Conservation (phyloP, 495 filamentous ascomycete genomes). For the Tuber melanosporum region DNA sequence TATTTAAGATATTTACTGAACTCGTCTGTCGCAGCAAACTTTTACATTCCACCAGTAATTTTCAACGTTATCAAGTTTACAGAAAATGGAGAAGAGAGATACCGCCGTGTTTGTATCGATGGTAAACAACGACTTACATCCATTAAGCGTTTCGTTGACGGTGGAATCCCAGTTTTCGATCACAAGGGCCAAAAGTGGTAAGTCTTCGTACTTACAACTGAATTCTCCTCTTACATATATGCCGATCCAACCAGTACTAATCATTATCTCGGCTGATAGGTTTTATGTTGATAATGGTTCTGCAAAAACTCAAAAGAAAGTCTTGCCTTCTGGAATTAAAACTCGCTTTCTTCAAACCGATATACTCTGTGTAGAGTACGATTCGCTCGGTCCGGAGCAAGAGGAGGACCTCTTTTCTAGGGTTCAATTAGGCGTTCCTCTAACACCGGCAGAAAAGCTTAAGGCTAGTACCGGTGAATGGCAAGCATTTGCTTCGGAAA, state of each 20-base stretch:
- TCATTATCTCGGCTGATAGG: constrained; percentile 1
- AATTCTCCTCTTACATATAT: background rate
- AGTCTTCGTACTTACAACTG: background rate
- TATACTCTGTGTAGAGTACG: constrained; percentile 47
- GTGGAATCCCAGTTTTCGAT: constrained; percentile 47
- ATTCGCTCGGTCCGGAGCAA: constrained; percentile 43
- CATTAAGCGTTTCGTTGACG: constrained; percentile 46
- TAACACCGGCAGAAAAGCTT: constrained; percentile 50
- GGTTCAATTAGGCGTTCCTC: constrained; percentile 48
- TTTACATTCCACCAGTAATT: constrained; percentile 50
- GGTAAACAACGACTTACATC: constrained; percentile 51
- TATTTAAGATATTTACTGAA: background rate
- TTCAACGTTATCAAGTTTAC: constrained; percentile 44
- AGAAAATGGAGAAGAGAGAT: constrained; percentile 22
- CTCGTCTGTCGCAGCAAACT: constrained; percentile 41
- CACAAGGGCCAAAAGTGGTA: constrained; percentile 42
- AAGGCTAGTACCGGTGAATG: constrained; percentile 47
- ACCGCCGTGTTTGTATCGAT: constrained; percentile 45
- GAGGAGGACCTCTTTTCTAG: constrained; percentile 50
- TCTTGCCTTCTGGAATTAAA: constrained; percentile 40
- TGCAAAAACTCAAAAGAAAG: constrained; percentile 18
- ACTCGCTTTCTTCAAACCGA: constrained; percentile 42
- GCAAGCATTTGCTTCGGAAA: constrained; percentile 45
- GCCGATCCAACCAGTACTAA: background rate
- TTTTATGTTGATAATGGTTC: constrained; percentile 23